These are phyloP conservation scores for Metschnikowia colocasiae DNA, from an alignment of 805 yeast genomes.

Conservation along the genomic window DNA sequence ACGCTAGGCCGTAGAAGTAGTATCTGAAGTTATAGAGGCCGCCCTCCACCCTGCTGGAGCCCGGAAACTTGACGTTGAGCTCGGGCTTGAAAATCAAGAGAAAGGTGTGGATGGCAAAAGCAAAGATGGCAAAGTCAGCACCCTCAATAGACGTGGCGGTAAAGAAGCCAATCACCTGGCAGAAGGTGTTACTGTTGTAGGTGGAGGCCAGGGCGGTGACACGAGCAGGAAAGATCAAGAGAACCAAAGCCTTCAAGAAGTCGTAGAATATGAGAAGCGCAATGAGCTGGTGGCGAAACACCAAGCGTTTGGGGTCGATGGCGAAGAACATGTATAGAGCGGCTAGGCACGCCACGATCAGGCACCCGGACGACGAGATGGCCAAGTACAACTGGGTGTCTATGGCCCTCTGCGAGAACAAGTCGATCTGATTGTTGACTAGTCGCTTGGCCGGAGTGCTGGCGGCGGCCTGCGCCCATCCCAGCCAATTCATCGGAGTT, in stretches of 20 bases:
- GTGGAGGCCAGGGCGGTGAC: conserved; percentile 42
- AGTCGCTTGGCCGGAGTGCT: conserved; percentile 9
- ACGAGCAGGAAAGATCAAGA: conserved; percentile 65
- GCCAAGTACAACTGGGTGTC: conserved; percentile 33
- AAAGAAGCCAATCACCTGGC: conserved; percentile 73
- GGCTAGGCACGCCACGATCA: conserved; percentile 46
- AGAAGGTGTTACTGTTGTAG: conserved; percentile 48
- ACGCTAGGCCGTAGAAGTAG: conserved; percentile 54
- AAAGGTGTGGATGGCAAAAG: conserved; percentile 81
- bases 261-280: conserved; percentile 67
- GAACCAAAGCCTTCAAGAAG: conserved; percentile 64
- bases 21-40: conserved; percentile 63
- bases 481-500: conserved; percentile 2
- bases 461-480: conserved; percentile 4
- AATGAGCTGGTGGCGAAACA: conserved; percentile 70
- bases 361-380: conserved; percentile 34
- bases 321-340: conserved; percentile 60
- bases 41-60: conserved; percentile 52
- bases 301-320: conserved; percentile 59
- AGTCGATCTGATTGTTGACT: conserved; percentile 23
- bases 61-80: conserved; percentile 38
- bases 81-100: conserved; percentile 65
- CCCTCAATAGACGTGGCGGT: conserved; percentile 81
- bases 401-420: conserved; percentile 30
- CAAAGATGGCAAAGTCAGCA: conserved; percentile 76